Evolutionary conservation across 1,139 yeast genomes (phyloP), one percentile per base, ranked within the genome.

Genomic region (Pichia norvegensis): DNA sequence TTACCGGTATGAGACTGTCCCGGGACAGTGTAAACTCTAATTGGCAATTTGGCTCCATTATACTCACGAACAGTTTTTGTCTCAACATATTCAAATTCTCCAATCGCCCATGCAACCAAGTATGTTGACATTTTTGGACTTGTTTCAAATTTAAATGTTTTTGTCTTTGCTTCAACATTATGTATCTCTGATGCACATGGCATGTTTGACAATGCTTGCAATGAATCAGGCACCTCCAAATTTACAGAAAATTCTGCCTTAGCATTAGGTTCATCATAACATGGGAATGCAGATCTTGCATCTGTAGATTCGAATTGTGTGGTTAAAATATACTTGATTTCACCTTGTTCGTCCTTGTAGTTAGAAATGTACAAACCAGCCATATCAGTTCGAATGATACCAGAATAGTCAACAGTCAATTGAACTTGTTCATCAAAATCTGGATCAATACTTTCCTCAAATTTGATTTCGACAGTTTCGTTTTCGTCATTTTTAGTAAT

Each of bases 301-400:
- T 85, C 95, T 16, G 94, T 83, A 25, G 95, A 82, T 66, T 87
- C 95, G 70, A 87, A 83, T 66, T 87, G 95, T 10, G 96, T 85
- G 37, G 94, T 80, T 31, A 86, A 80, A 73, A 85, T 75, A 55
- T 74, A 74, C 55, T 79, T 76, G 31, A 75, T 75, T 45, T 70
- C 69, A 20, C 70, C 64, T 7, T 58, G 50, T 52, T 78, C 74
- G 50, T 70, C 74, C 31, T 51, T 52, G 63, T 85, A 86, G 40
- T 76, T 67, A 6, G 95, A 84, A 56, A 85, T 73, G 68, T 87
- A 87, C 67, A 87, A 86, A 8, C 95, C 95, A 36, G 87, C 85
- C 95, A 86, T 85, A 59, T 80, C 78, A 44, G 72, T 72, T 61
- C 79, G 79, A 52, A 80, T 69, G 20, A 62, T 60, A 37, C 79